Evolutionary conservation across 1,139 yeast genomes (phyloP).

Genomic region (Diutina pseudorugosa): DNA sequence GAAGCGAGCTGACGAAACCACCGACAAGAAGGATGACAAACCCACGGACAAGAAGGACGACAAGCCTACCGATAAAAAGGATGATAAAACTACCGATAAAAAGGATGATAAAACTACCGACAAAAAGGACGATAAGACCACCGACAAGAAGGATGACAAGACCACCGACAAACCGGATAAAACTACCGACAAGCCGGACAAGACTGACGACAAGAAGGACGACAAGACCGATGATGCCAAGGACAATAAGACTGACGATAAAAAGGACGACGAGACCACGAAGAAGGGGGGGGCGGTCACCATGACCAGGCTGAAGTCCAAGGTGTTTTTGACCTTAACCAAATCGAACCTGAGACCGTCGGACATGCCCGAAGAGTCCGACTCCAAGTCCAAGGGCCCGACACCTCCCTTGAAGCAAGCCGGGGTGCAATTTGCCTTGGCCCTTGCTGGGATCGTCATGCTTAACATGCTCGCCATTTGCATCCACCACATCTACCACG

Average conservation of each 20-base stretch:
- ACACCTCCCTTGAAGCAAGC: constrained; percentile 8
- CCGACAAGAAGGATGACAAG: neutral
- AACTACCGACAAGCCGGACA: neutral
- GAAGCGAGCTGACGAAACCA: neutral
- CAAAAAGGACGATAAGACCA: neutral
- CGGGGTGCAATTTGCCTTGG: constrained; percentile 16
- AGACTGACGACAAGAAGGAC: too few relatives aligned
- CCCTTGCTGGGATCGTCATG: constrained; percentile 18
- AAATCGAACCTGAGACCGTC: neutral
- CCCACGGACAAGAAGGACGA: neutral
- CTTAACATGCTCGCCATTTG: constrained; percentile 24
- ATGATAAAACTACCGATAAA: neutral
- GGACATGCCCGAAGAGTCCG: neutral
- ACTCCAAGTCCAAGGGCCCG: neutral
- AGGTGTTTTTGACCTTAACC: neutral
- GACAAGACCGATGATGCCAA: neutral
- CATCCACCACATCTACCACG: constrained; percentile 24
- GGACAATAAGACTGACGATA: neutral
- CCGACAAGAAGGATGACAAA: neutral
- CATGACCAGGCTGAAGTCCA: neutral
- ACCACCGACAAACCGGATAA: neutral
- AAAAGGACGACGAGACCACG: neutral
- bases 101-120: neutral
- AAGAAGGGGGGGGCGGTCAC: neutral
- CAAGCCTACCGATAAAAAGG: neutral